phyloP scores from a whole-genome alignment of 257 asterid species.

The Asclepias syriaca region DNA sequence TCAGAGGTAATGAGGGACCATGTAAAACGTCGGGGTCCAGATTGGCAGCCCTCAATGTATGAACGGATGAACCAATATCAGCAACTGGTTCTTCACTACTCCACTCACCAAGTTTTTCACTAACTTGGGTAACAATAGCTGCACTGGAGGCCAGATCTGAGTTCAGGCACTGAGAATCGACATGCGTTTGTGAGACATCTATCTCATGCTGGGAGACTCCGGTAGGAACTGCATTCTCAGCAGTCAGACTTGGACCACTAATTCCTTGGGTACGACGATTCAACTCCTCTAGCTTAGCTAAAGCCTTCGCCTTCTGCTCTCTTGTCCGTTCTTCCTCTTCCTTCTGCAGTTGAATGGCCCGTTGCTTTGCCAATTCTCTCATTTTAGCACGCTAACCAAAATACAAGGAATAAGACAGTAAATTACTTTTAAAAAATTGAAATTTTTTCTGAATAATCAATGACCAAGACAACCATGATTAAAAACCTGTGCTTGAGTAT shows the following conservation, averaged over 20 bases:
- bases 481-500: constrained; percentile 66
- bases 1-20: constrained; percentile 24
- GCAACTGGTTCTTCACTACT: constrained; percentile 33
- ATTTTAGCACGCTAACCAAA: constrained; percentile 59
- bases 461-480: neutral
- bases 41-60: constrained; percentile 24
- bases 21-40: constrained; percentile 32
- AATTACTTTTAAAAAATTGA: neutral
- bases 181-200: constrained; percentile 23
- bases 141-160: constrained; percentile 23
- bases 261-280: constrained; percentile 62
- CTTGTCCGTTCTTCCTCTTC: constrained; percentile 88
- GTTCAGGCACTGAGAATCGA: constrained; percentile 33
- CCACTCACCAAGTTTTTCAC: constrained; percentile 22
- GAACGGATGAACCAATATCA: constrained; percentile 26
- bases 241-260: constrained; percentile 36
- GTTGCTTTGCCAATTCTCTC: constrained; percentile 76
- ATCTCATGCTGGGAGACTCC: constrained; percentile 27
- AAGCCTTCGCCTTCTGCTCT: constrained; percentile 92
- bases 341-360: constrained; percentile 69
- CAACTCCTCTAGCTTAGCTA: constrained; percentile 90
- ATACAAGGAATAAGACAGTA: constrained; percentile 8
- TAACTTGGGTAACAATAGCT: constrained; percentile 26
- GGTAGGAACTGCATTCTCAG: constrained; percentile 29
- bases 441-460: neutral